phyloP scores from a whole-genome alignment of 2,329 filamentous ascomycete genomes.

The Arthrobotrys sinensis region DNA sequence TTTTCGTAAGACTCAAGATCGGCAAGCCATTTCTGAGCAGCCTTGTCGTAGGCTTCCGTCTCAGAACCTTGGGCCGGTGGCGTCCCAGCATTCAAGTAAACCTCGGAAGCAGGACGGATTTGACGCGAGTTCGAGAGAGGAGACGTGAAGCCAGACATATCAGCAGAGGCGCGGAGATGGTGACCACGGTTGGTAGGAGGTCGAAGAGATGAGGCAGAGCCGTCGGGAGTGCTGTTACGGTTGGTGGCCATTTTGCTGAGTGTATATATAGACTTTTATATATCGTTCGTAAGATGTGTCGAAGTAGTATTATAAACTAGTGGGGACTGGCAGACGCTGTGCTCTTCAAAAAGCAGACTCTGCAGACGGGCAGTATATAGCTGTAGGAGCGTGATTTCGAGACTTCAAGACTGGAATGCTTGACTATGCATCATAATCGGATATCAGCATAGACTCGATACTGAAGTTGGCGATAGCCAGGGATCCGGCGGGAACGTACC shows the following conservation, averaged over 20 bases:
- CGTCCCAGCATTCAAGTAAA: slow-evolving; percentile 73
- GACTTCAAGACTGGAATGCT: slow-evolving; percentile 52
- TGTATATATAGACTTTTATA: slow-evolving; percentile 38
- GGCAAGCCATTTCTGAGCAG: slow-evolving; percentile 97
- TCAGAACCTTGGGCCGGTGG: slow-evolving; percentile 73
- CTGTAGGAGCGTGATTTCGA: slow-evolving; percentile 13
- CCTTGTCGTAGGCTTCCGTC: slow-evolving; percentile 87
- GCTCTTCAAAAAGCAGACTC: slow-evolving; percentile 36
- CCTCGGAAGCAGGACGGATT: slow-evolving; percentile 94
- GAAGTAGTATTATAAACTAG: slow-evolving; percentile 23
- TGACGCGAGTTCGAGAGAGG: slow-evolving; percentile 80
- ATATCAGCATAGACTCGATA: background rate
- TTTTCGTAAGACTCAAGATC: slow-evolving; percentile 99
- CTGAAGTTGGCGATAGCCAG: slow-evolving; percentile 11
- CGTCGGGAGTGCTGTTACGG: slow-evolving; percentile 97
- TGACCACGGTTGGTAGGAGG: slow-evolving; percentile 86
- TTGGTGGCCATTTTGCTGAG: slow-evolving; percentile 70
- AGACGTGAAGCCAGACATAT: slow-evolving; percentile 83
- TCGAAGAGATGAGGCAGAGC: slow-evolving; percentile 84
- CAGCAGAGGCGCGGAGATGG: slow-evolving; percentile 92
- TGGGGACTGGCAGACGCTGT: slow-evolving; percentile 28
- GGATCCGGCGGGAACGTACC: slow-evolving; percentile 45
- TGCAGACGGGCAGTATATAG: slow-evolving; percentile 23
- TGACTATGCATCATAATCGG: slow-evolving; percentile 8
- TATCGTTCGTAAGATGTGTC: slow-evolving; percentile 20